These are phyloP conservation scores for Zygoascus sp. DNA, from an alignment of 1,139 yeast genomes.

Conservation along the genomic window DNA sequence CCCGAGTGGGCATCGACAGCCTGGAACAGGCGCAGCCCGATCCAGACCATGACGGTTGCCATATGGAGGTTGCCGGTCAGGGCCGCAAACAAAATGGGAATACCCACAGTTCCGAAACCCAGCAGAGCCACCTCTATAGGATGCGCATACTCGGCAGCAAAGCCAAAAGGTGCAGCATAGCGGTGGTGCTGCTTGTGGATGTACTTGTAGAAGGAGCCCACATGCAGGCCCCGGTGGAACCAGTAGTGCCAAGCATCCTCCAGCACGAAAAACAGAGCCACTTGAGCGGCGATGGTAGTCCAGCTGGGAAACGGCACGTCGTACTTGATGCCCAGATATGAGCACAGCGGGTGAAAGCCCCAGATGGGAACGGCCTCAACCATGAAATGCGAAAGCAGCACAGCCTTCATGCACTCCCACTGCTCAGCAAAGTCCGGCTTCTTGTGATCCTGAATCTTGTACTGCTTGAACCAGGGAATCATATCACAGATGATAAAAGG, in stretches of 20 bases:
- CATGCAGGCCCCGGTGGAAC: constrained; percentile 85
- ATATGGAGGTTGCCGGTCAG: constrained; percentile 68
- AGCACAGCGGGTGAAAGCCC: constrained; percentile 92
- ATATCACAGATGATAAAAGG: constrained; percentile 84
- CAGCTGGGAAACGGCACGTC: constrained; percentile 75
- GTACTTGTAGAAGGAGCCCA: constrained; percentile 80
- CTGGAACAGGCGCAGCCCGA: constrained; percentile 79
- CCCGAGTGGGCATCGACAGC: constrained; percentile 98
- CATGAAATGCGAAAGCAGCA: constrained; percentile 76
- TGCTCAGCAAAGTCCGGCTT: constrained; percentile 77
- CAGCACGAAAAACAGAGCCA: constrained; percentile 68
- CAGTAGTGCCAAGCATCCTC: constrained; percentile 97
- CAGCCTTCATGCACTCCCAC: constrained; percentile 86
- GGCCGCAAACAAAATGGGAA: constrained; percentile 70
- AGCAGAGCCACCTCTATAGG: constrained; percentile 82
- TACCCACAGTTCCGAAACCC: constrained; percentile 93
- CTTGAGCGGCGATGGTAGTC: constrained; percentile 56
- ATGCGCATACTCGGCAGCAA: constrained; percentile 96
- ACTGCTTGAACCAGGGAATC: constrained; percentile 69
- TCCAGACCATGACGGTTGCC: constrained; percentile 83
- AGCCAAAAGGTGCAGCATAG: constrained; percentile 95
- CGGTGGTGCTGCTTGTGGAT: constrained; percentile 96
- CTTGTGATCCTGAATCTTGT: constrained; percentile 77
- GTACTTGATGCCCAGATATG: constrained; percentile 65
- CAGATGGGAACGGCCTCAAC: constrained; percentile 95